phyloP scores from a whole-genome alignment of 2,329 filamentous ascomycete genomes.

The Dactylellina haptotyla region DNA sequence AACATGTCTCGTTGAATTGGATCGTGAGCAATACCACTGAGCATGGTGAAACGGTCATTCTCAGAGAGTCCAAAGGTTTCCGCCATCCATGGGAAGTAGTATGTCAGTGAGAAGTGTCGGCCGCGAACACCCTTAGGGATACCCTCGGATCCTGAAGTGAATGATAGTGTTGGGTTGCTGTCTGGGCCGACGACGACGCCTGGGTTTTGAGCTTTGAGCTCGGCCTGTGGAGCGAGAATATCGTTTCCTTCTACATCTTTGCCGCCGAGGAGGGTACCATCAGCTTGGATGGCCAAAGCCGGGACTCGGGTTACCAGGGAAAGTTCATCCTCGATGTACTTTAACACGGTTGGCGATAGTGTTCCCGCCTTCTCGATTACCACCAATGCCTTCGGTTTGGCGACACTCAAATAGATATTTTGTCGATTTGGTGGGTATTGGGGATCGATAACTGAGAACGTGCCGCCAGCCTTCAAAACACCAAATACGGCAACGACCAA shows the following conservation, averaged over 20 bases:
- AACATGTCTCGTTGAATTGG: slow-evolving; percentile 81
- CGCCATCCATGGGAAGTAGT: slow-evolving; percentile 95
- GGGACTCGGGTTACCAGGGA: slow-evolving; percentile 78
- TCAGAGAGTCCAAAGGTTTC: slow-evolving; percentile 78
- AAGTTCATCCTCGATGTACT: slow-evolving; percentile 78
- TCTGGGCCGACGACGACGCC: slow-evolving; percentile 86
- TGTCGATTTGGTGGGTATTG: slow-evolving; percentile 83
- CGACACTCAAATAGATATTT: slow-evolving; percentile 83
- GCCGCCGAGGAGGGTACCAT: slow-evolving; percentile 78
- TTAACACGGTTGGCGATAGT: slow-evolving; percentile 65
- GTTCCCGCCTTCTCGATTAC: slow-evolving; percentile 76
- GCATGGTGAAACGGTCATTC: slow-evolving; percentile 80
- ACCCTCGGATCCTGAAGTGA: slow-evolving; percentile 80
- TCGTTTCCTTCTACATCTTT: slow-evolving; percentile 71
- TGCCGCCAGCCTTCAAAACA: slow-evolving; percentile 70
- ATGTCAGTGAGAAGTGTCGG: slow-evolving; percentile 83
- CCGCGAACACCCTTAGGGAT: slow-evolving; percentile 87
- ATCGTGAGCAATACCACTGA: slow-evolving; percentile 85
- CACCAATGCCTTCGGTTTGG: slow-evolving; percentile 77
- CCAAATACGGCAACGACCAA: slow-evolving; percentile 84
- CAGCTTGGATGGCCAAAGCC: slow-evolving; percentile 74
- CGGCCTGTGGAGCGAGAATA: slow-evolving; percentile 69
- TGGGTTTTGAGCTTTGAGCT: slow-evolving; percentile 69
- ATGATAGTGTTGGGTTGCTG: slow-evolving; percentile 78
- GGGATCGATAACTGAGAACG: slow-evolving; percentile 77